Evolutionary conservation across 208 protist species (phyloP), one percentile per base, ranked within the genome.

Genomic region (Trypanosoma mega): DNA sequence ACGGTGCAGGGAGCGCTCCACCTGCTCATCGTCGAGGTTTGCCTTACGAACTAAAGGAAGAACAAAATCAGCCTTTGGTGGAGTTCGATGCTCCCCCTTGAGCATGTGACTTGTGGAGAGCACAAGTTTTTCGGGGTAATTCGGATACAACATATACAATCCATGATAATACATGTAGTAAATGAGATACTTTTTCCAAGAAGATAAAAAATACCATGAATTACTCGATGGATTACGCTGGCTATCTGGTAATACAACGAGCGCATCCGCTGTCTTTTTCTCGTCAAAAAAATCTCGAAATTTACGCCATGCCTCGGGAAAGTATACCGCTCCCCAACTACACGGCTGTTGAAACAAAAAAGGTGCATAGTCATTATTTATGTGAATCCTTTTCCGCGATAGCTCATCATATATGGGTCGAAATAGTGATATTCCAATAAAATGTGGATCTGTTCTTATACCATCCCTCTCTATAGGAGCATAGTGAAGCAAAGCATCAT

Each of bases 141-240:
- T 78, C 14, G 63, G 71, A 59, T 81, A 81, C 29, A 81, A 47
- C 66, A 74, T 78, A 52, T 75, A 81, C 51, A 41, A 56, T n/a
- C 70, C 71, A 21, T 72, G 21, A 16, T 47, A 11, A 12, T 72
- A 49, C 75, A 78, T 78, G 52, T 70, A 55, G 26, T 74, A 65
- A 14, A 81, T 63, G 11, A 78, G 60, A 34, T 67, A 78, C 66
- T 78, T 77, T 39, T 77, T 78, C 75, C 75, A 81, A 21, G 66
- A 74, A 14, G 66, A 61, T 0, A 26, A 2, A 47, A 47, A 43
- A 27, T 49, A 23, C 72, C 72, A 78, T 11, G 14, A 34, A 29
- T 78, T 78, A 33, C 52, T 72, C 23, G 52, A 34, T 16, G 68
- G 64, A 34, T 36, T 27, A n/a, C 11, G 4, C 23, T 12, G 14